These are phyloP conservation scores for Vigna angularis DNA, from an alignment of 306 rosid genomes.

Conservation along the genomic window DNA sequence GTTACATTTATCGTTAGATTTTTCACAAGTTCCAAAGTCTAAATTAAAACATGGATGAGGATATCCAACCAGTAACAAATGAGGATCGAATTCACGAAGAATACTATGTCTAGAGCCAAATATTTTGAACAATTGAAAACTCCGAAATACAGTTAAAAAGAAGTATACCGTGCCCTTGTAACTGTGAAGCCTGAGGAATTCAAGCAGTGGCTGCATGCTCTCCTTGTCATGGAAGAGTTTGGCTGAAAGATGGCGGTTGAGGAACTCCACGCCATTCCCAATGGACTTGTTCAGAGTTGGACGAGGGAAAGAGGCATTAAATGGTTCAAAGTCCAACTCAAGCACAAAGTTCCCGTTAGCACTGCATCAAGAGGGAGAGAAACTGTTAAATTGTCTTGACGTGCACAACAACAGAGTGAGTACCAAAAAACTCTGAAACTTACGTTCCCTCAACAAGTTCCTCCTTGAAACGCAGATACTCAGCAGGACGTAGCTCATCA, in stretches of 20 bases:
- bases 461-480: slow-evolving; percentile 91
- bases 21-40: neutral
- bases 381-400: slow-evolving; percentile 3
- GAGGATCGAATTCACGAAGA: neutral
- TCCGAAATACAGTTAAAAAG: slow-evolving; percentile 1
- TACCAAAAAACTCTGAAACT: neutral
- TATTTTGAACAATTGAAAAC: slow-evolving; percentile 1
- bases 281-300: slow-evolving; percentile 95
- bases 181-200: slow-evolving; percentile 89
- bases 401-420: neutral
- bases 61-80: slow-evolving; percentile 26
- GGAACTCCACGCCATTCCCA: slow-evolving; percentile 97
- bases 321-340: slow-evolving; percentile 96
- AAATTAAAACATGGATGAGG: no score
- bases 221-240: slow-evolving; percentile 97
- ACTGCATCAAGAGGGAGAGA: slow-evolving; percentile 47
- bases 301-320: slow-evolving; percentile 80
- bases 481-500: slow-evolving; percentile 75
- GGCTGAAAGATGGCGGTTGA: slow-evolving; percentile 98
- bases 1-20: neutral
- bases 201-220: slow-evolving; percentile 91
- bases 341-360: slow-evolving; percentile 82
- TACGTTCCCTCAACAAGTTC: slow-evolving; percentile 96
- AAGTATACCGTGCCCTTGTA: slow-evolving; percentile 76
- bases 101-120: neutral